Percentiles rank a stretch among this genome's conserved stretches.
phyloP scores from a whole-genome alignment of 371 early-diverging fungal genomes.

The Haplosporangium sp. region DNA sequence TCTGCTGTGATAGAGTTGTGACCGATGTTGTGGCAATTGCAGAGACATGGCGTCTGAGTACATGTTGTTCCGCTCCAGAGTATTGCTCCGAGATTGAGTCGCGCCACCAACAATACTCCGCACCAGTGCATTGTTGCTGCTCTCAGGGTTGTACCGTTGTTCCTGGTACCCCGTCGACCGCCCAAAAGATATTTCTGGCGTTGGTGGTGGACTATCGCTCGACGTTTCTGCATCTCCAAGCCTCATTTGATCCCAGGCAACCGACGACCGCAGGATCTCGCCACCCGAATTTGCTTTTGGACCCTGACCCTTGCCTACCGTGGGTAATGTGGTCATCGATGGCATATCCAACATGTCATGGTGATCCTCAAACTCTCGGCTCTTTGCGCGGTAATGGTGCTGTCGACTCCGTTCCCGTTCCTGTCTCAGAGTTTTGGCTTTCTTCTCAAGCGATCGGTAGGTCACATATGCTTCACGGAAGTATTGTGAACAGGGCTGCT shows the following conservation, averaged over 20 bases:
- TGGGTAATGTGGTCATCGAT: slow-evolving; percentile 1
- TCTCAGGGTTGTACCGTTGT: slow-evolving; percentile 28
- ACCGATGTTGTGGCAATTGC: slow-evolving; percentile 6
- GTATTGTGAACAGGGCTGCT: slow-evolving; percentile 35
- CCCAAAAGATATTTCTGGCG: neutral
- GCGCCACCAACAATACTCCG: slow-evolving; percentile 12
- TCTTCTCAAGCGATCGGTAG: slow-evolving; percentile 34
- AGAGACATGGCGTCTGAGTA: neutral
- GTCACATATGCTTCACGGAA: slow-evolving; percentile 34
- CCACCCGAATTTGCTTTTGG: slow-evolving; percentile 1
- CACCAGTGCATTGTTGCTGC: slow-evolving; percentile 16
- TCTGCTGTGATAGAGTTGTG: slow-evolving; percentile 14
- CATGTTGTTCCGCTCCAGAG: neutral
- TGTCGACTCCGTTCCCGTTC: slow-evolving; percentile 17
- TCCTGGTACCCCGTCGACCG: slow-evolving; percentile 16
- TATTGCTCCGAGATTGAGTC: slow-evolving; percentile 3
- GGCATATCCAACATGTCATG: neutral
- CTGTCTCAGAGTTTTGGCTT: slow-evolving; percentile 25
- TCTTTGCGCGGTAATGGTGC: neutral
- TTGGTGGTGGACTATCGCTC: slow-evolving; percentile 1
- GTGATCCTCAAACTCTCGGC: neutral
- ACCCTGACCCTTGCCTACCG: neutral
- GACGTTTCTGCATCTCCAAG: neutral
- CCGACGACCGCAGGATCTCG: slow-evolving; percentile 19
- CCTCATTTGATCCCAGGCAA: slow-evolving; percentile 35